Base-by-base conservation (phyloP, 1,284 basidiomycete genomes). In the Fomitopsis betulina region DNA sequence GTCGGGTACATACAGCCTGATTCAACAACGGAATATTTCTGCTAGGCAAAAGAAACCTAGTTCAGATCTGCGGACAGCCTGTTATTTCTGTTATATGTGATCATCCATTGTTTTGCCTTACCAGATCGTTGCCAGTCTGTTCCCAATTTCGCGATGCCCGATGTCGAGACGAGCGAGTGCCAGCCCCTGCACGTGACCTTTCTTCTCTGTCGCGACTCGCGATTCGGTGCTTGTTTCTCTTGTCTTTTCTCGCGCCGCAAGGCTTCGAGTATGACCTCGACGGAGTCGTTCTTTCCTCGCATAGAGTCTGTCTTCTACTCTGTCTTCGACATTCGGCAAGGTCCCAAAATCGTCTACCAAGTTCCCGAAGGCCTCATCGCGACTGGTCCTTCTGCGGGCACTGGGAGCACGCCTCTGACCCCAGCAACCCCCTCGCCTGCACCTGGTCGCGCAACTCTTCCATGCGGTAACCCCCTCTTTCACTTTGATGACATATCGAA, bases 401-500 rank as follows among this genome's bases (percentile, higher is more conserved):
- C 62, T 9, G 57, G 67, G 1, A 63, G 66, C 12, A 64, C 62
- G 25, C 73, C 77, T 6, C 75, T 73, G 40, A 75, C 77, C n/a
- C 80, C 80, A 15, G 70, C 75, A 13, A 77, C 81, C 4, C 76
- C 82, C 12, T 79, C 75, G 4, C 76, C 81, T 1, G 55, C 58
- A 10, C 62, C 71, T 3, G 81, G 83, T 54, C 66, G 68, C 40
- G 76, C 76, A 15, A 69, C 73, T 17, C 74, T 75, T 21, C 72
- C 70, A 55, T 75, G 76, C 56, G 72, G 73, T 7, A 19, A n/a
- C 32, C 75, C 80, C 9, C 79, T 97, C n/a, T 93, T 99, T 73
- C 88, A 94, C 70, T 98, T 98, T 66, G 84, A 88, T 50, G 87
- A 94, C 61, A 88, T 99, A 56, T 92, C 92, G 17, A 95, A 93